Base-by-base conservation (phyloP, 2,329 filamentous ascomycete species). In the Fusarium chaquense region DNA sequence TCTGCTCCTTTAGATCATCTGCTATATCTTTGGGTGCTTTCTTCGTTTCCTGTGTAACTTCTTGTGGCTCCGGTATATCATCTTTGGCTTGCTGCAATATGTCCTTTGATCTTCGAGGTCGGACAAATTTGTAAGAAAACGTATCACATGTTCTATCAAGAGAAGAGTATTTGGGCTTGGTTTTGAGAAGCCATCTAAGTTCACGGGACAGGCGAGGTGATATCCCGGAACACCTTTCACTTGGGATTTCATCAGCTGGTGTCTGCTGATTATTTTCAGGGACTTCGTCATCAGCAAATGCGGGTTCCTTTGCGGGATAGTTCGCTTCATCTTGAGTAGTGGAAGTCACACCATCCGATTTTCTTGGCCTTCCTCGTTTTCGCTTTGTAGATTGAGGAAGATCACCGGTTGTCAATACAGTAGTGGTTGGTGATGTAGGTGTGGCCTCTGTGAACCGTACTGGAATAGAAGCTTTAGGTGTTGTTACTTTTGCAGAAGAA, bases 151-250 rank as follows among this genome's bases (percentile, higher is more conserved):
- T n/a, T 5, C 20, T 36, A 12, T 24, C 33, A 32, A 22, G 40
- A 15, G 26, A 4, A 36, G 28, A 35, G 8, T 41, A 50, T n/a
- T 63, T 58, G 5, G 56, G 62, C 6, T 50, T 62, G 38, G 60
- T 67, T 40, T 60, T 67, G 36, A 55, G 63, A 16, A 67, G 67
- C 68, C 58, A 73, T 44, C 45, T 70, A 9, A 74, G 46, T 28
- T 73, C 65, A 11, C 35, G 53, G 13, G 49, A 54, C 6, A 61
- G 24, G 18, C 15, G 50, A 20, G 32, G 47, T 15, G 53, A 22
- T 22, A 11, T 18, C 35, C 53, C 30, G 4, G 35, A 20, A 11
- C 36, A 54, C 38, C 46, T 26, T n/a, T 16, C 16, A 13, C 15
- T 24, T 10, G 16, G 15, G 4, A 7, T n/a, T 6, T 43, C 15